Evolutionary conservation across 768 basidiomycete genomes (phyloP), one percentile per base, ranked within the genome.

Genomic region (Rhodotorula diobovata): DNA sequence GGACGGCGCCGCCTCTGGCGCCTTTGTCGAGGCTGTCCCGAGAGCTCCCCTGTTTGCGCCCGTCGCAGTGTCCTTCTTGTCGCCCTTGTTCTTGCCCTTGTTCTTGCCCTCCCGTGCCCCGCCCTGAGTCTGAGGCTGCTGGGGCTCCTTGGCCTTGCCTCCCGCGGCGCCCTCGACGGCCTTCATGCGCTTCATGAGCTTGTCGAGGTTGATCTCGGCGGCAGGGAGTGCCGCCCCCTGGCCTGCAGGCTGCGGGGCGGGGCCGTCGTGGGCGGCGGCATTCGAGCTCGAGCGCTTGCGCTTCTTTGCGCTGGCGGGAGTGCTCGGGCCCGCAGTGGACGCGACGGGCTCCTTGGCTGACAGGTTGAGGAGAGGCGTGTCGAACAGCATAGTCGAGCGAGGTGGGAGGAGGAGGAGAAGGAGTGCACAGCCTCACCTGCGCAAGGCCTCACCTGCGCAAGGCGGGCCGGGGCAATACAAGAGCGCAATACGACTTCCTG

Each of bases 131-230:
- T 11, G 48, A 2, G 65, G 43, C 68, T 68, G 8, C 37, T 39
- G 50, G 55, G 58, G 61, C 43, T 61, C 30, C 66, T 63, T 41
- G n/a, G 20, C 71, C 45, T 71, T 61, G 25, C 41, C 54, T 35
- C 64, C 56, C 2, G 58, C 34, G 25, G 51, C 61, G 2, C 43
- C 54, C 25, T 68, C 61, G 23, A 50, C 50, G 57, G 67, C 67
- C 45, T 78, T 79, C 50, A 88, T 79, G 75, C 82, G 85, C 60
- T 83, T 82, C 75, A 89, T 81, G 58, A 89, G 80, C 77, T 85
- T 88, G 74, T 89, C 87, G 39, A 89, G 70, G 78, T 87, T 88
- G 75, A 83, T 80, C 67, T 84, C 83, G 25, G 84, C 83, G 2
- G 35, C 23, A 79, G 48, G 75, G 63, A 76, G 79, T 41, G 82